Base-by-base conservation (phyloP, 352 stramenopile species). In the Phytophthora boehmeriae region DNA sequence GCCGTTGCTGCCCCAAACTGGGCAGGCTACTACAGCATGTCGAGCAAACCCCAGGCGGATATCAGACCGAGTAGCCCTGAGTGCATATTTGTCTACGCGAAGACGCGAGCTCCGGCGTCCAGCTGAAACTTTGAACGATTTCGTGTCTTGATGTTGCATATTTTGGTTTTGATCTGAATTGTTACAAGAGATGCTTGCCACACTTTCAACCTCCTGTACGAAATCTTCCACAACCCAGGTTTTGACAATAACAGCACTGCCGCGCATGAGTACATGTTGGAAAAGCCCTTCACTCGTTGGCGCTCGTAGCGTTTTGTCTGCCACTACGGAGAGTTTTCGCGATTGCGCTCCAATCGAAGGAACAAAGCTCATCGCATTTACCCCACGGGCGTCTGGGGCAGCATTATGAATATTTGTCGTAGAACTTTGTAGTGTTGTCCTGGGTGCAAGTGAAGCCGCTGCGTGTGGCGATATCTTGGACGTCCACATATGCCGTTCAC, bases 1-100 rank as follows among this genome's bases (percentile, higher is more conserved):
- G 0, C 71, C 71, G 56, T 75, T 75, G 20, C 71, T 77, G 49
- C 88, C 79, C 80, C 81, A 93, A 20, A 93, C 81, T 0, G 83
- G 83, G 41, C 80, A 90, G 9, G 83, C 81, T 0, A 89, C 77
- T 8, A 91, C 77, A 1, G 83, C 59, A 45, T 89, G 74, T n/a
- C 77, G 71, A 45, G 65, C 76, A 62, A 93, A 91, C 0, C 76
- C 75, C 20, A 86, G 59, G 3, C 65, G 64, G 11, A 69, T 43
- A 48, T 93, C 81, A 0, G 79, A 78, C 0, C 56, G 69, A 16
- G 65, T 63, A 10, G 66, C 62, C 14, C 73, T 78, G 27, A 83
- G 58, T 23, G 66, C 67, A 53, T 86, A 71, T 17, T 70, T 75
- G 1, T 68, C 68, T n/a, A 62, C 43, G 39, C 14, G 45, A 42